Base-by-base conservation (phyloP, 805 yeast species). In the Priceomyces melissophilus region DNA sequence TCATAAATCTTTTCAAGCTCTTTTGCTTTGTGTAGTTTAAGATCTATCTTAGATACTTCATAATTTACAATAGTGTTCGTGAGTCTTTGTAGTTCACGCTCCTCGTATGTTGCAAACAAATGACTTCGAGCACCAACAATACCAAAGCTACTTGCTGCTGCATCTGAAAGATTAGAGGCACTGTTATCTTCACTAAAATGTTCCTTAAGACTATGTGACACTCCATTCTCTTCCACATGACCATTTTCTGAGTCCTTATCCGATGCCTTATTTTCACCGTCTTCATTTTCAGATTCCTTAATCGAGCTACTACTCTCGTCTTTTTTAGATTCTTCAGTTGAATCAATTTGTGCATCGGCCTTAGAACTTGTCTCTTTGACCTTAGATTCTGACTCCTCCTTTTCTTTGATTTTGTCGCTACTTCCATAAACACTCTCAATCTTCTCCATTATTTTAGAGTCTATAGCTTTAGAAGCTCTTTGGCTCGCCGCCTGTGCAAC, bases 401-500 rank as follows among this genome's bases (percentile, higher is more conserved):
- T 38, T 40, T 41, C 10, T 42, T 20, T 20, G 42, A 30, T 11
- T 37, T 28, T 35, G 34, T 41, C 2, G 34, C 41, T 29, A 35
- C 42, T 31, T 9, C 58, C 58, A 49, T 55, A 67, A 2, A 57
- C 61, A 23, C 59, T 47, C 32, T 63, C 63, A 35, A 76, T 53
- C 40, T 70, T 69, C 30, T 63, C 66, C 17, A 55, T 46, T 2
- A 75, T 49, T 47, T 66, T 62, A 35, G 68, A 71, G 48, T 76
- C 78, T 50, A 74, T 63, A 1, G 67, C 69, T 38, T 67, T 67
- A 4, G 81, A 72, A 0, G 88, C 89, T 37, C 81, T 67, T 25
- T 56, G 64, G 6, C 95, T 83, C 27, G 95, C 95, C 9, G 90
- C 88, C 41, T 81, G 79, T 0, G 91, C 96, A 15, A 85, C 85